Evolutionary conservation across 1,139 yeast genomes (phyloP), one percentile per base, ranked within the genome.

Genomic region (Suhomyces wounanorum): DNA sequence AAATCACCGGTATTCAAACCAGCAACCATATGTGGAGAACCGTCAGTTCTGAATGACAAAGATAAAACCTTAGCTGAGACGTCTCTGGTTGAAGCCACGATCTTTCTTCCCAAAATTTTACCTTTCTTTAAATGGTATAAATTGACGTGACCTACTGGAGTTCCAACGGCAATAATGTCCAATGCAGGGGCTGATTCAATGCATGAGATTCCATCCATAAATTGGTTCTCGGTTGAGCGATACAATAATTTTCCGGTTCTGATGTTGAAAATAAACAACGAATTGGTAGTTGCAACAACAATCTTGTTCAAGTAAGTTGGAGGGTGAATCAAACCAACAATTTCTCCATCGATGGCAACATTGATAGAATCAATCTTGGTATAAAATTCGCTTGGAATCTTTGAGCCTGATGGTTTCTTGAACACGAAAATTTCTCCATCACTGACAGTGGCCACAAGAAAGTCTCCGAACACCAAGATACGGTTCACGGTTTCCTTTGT

Each of bases 281-380:
- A 71, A n/a, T 76, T 69, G 3, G 94, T 82, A 2, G 94, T 82
- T 26, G 84, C 92, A 35, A 94, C 84, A 1, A 88, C 87, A 37
- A 95, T 72, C 65, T 95, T 95, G 74, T 95, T 95, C 64, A 95
- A 72, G 65, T 94, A 92, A 0, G 99, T 94, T 38, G 98, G 91
- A 46, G 96, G 87, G 67, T 95, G 99, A 10, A 83, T 63, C 26
- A 91, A 59, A 35, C 85, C 85, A 11, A 87, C 85, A 30, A 94
- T 78, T 2, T 75, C 77, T 35, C 96, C 97, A 57, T 85, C 85
- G 14, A 85, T 69, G 30, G 74, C 68, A 2, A 85, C 76, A 51
- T 75, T 78, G 45, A 89, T 70, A 47, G 73, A 67, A 43, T 62
- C 64, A 49, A 90, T 69, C 13, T 84, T 75, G 4, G 96, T 84